phyloP scores from a whole-genome alignment of 306 rosid genomes.

The Spatholobus suberectus region DNA sequence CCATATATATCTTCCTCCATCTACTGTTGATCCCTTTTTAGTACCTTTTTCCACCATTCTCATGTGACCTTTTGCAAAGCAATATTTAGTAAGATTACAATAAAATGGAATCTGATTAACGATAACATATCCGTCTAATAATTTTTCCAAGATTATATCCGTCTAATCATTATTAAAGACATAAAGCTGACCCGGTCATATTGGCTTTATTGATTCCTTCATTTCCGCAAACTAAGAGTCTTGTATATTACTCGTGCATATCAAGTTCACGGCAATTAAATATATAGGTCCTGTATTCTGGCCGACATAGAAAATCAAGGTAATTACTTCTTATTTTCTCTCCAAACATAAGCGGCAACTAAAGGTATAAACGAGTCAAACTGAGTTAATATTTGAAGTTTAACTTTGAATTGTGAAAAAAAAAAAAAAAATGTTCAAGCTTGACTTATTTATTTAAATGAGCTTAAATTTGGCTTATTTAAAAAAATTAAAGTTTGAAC shows the following conservation, averaged over 20 bases:
- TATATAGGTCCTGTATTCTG: neutral
- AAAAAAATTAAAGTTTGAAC: no score
- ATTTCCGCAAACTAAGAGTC: neutral
- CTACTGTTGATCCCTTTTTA: neutral
- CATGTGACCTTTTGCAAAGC: neutral
- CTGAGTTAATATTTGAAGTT: no score
- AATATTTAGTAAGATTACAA: neutral
- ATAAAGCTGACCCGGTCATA: neutral
- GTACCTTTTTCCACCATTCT: neutral
- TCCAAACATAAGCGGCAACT: neutral
- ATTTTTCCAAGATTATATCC: neutral
- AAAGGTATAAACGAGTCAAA: no score
- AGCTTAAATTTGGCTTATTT: no score
- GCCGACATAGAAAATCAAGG: neutral
- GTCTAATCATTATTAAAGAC: neutral
- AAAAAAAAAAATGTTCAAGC: no score
- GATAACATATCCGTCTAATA: neutral
- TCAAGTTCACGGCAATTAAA: neutral
- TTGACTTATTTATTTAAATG: no score
- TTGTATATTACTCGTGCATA: slow-evolving; percentile 4
- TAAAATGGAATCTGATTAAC: neutral
- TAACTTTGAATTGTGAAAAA: no score
- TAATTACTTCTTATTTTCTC: neutral
- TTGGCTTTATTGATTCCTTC: neutral
- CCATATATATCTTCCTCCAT: neutral